These are phyloP conservation scores for Chenopodium quinoa DNA, from an alignment of 148 eudicot genomes.

Conservation along the genomic window DNA sequence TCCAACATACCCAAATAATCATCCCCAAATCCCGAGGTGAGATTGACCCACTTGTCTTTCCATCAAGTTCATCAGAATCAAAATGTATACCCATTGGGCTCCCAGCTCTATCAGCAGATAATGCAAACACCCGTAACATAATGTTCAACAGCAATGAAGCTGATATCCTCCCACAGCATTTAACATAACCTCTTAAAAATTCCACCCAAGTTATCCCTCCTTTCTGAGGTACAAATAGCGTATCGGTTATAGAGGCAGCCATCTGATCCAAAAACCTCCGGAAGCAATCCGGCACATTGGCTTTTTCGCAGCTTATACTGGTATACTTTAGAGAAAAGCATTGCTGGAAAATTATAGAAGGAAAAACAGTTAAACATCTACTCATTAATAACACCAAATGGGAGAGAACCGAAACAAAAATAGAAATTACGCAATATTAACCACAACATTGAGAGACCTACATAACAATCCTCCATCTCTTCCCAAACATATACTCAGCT, in stretches of 20 bases:
- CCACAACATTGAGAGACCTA: background rate
- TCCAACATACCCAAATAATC: slow-evolving; percentile 70
- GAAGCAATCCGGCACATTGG: slow-evolving; percentile 35
- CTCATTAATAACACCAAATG: background rate
- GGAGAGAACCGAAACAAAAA: background rate
- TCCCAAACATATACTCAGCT: too few relatives aligned
- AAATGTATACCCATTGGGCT: slow-evolving; percentile 51
- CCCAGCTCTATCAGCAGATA: slow-evolving; percentile 55
- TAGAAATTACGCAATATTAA: background rate
- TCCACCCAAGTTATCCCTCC: slow-evolving; percentile 67
- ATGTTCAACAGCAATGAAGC: slow-evolving; percentile 49
- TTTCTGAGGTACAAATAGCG: slow-evolving; percentile 48
- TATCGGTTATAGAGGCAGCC: slow-evolving; percentile 52
- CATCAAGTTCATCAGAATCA: slow-evolving; percentile 50
- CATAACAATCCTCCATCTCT: background rate
- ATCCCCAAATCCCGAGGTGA: slow-evolving; percentile 52
- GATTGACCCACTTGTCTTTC: slow-evolving; percentile 60
- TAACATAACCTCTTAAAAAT: slow-evolving; percentile 68
- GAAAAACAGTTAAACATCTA: background rate
- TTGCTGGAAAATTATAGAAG: slow-evolving; percentile 41
- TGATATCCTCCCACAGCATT: slow-evolving; percentile 55
- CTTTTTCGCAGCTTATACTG: slow-evolving; percentile 43
- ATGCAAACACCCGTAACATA: slow-evolving; percentile 49
- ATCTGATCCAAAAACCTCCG: slow-evolving; percentile 41
- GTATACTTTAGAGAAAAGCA: slow-evolving; percentile 49